A percentile compares a stretch with the other conserved stretches of the same genome.
phyloP scores from a whole-genome alignment of 352 stramenopile genomes.

The Albugo candida region DNA sequence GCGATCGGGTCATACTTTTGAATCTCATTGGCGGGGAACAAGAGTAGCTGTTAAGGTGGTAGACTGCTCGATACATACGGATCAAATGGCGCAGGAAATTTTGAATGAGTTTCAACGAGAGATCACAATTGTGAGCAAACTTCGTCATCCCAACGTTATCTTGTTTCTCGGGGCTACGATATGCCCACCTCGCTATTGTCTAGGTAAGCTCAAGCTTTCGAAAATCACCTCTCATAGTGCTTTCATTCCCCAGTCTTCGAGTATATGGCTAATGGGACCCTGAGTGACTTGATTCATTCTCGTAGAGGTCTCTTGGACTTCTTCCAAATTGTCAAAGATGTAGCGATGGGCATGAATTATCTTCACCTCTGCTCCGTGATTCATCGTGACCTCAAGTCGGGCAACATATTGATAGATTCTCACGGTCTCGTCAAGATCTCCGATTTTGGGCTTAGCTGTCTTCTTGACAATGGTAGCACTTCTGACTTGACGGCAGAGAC shows the following conservation, averaged over 20 bases:
- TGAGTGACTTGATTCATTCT: slow-evolving; percentile 63
- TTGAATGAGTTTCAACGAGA: slow-evolving; percentile 74
- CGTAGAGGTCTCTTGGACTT: slow-evolving; percentile 53
- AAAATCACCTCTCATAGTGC: neutral
- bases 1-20: slow-evolving; percentile 63
- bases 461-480: slow-evolving; percentile 46
- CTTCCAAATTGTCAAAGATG: slow-evolving; percentile 50
- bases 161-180: slow-evolving; percentile 68
- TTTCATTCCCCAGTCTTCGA: slow-evolving; percentile 40
- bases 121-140: slow-evolving; percentile 65
- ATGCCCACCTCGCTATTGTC: slow-evolving; percentile 55
- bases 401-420: slow-evolving; percentile 81
- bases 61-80: slow-evolving; percentile 46
- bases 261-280: slow-evolving; percentile 74
- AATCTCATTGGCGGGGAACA: slow-evolving; percentile 58
- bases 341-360: slow-evolving; percentile 88
- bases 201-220: slow-evolving; percentile 20
- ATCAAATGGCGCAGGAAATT: slow-evolving; percentile 45
- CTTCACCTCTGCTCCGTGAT: slow-evolving; percentile 87
- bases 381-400: slow-evolving; percentile 92
- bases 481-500: slow-evolving; percentile 74
- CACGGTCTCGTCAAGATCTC: slow-evolving; percentile 76
- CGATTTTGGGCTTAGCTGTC: slow-evolving; percentile 74
- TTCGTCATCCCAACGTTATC: slow-evolving; percentile 74
- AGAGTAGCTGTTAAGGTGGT: slow-evolving; percentile 64